phyloP scores from a whole-genome alignment of 2,329 filamentous ascomycete genomes.

The Shiraia bambusicola region DNA sequence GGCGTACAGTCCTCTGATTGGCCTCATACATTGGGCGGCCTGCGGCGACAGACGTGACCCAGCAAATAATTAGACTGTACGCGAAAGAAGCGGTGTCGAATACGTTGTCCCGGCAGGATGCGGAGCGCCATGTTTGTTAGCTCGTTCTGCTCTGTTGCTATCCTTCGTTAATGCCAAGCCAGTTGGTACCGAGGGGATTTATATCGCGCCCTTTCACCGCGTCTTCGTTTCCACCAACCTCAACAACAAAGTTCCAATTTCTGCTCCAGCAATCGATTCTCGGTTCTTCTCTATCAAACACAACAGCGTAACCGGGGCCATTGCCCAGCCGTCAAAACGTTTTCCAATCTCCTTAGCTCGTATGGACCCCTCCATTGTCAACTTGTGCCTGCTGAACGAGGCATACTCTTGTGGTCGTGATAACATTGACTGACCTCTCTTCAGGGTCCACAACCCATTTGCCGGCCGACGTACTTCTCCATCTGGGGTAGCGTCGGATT shows the following conservation, averaged over 20 bases:
- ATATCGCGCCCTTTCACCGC: slow-evolving; percentile 14
- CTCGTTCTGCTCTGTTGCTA: slow-evolving; percentile 6
- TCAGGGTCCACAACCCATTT: slow-evolving; percentile 90
- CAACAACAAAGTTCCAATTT: slow-evolving; percentile 5
- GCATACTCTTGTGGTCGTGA: neutral
- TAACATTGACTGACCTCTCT: slow-evolving; percentile 20
- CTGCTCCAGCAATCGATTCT: slow-evolving; percentile 8
- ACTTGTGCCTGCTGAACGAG: neutral
- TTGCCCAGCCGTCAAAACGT: slow-evolving; percentile 79
- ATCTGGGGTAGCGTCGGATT: slow-evolving; percentile 75
- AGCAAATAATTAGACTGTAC: slow-evolving; percentile 32
- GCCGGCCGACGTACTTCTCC: slow-evolving; percentile 92
- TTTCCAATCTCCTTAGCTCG: slow-evolving; percentile 98
- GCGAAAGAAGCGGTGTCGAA: slow-evolving; percentile 36
- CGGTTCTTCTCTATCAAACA: slow-evolving; percentile 12
- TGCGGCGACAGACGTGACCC: slow-evolving; percentile 20
- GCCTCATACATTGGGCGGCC: slow-evolving; percentile 17
- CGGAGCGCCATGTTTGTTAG: slow-evolving; percentile 21
- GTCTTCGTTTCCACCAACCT: slow-evolving; percentile 9
- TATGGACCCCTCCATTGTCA: slow-evolving; percentile 57
- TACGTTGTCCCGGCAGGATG: slow-evolving; percentile 28
- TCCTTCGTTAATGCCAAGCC: slow-evolving; percentile 21
- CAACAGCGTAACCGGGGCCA: slow-evolving; percentile 40
- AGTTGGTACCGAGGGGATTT: slow-evolving; percentile 20
- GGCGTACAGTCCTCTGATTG: slow-evolving; percentile 30